Conservation (phyloP, 2,329 filamentous ascomycete species). For the Hypoxylon sp. region DNA sequence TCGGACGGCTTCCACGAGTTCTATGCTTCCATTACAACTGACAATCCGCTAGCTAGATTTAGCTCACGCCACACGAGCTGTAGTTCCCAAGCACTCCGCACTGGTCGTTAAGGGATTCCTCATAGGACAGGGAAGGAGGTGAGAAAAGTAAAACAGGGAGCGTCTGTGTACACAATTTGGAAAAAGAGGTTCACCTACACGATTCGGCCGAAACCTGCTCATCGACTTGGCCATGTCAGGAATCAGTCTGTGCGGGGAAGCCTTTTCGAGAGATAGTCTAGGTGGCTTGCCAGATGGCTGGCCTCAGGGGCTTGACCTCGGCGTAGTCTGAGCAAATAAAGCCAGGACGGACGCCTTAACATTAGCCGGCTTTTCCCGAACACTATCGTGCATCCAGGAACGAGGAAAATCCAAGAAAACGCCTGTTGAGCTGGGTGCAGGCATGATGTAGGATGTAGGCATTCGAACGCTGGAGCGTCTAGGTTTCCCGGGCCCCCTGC, state of each 20-base stretch:
- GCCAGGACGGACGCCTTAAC: not conserved
- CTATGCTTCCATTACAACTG: not conserved
- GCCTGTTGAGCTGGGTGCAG: not conserved
- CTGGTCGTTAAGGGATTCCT: not conserved
- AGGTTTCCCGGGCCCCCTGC: conserved; percentile 4
- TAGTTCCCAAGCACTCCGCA: not conserved
- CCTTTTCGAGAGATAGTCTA: conserved; percentile 8
- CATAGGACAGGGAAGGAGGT: not conserved
- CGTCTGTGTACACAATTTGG: not conserved
- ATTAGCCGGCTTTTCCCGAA: conserved; percentile 27
- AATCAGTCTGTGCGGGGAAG: conserved; percentile 11
- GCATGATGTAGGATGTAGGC: not conserved
- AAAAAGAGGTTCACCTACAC: not conserved
- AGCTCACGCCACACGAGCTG: not conserved
- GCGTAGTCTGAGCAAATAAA: not conserved
- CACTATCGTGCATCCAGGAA: conserved; percentile 6
- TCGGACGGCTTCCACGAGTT: not conserved
- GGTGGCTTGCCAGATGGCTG: conserved; percentile 12
- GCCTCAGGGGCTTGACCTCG: conserved; percentile 1
- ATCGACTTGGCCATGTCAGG: not conserved
- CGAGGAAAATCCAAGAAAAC: conserved; percentile 2
- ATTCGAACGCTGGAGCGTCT: conserved; percentile 3
- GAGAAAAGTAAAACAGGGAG: not conserved
- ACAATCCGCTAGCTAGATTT: not conserved
- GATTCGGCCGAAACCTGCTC: conserved; percentile 16